Conservation (phyloP, 176 grass and related monocot genomes). For the Areca catechu region DNA sequence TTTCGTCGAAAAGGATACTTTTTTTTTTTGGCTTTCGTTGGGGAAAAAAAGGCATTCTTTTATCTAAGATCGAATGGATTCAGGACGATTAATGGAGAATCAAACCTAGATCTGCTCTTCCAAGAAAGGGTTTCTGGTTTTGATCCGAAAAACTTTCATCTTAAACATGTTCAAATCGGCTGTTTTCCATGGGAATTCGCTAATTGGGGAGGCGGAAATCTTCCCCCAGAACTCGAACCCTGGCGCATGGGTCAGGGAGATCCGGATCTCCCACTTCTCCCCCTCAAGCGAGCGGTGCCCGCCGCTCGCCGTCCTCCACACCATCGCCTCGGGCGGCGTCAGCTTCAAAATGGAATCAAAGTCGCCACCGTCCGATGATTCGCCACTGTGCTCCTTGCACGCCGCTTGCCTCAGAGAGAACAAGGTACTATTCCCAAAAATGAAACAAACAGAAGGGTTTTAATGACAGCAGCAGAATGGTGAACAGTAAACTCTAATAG, state of each 20-base stretch:
- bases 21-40: neutral
- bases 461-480: neutral
- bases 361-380: constrained; percentile 31
- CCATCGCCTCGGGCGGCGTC: constrained; percentile 47
- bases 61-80: neutral
- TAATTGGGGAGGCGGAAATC: constrained; percentile 68
- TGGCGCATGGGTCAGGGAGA: constrained; percentile 51
- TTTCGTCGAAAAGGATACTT: neutral
- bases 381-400: constrained; percentile 64
- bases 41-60: too few relatives aligned
- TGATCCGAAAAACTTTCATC: constrained; percentile 5
- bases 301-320: constrained; percentile 81
- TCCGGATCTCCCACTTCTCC: constrained; percentile 85
- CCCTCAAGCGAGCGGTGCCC: constrained; percentile 76
- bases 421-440: constrained; percentile 88
- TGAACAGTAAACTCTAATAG: neutral
- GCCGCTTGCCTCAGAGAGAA: constrained; percentile 79
- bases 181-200: constrained; percentile 53
- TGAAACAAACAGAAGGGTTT: constrained; percentile 16
- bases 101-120: constrained; percentile 15
- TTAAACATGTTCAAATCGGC: constrained; percentile 61
- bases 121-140: neutral
- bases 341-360: constrained; percentile 92
- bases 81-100: constrained; percentile 2
- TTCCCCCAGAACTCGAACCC: constrained; percentile 57